Evolutionary conservation across 768 basidiomycete genomes (phyloP).

Genomic region (Ephemerocybe angulata): DNA sequence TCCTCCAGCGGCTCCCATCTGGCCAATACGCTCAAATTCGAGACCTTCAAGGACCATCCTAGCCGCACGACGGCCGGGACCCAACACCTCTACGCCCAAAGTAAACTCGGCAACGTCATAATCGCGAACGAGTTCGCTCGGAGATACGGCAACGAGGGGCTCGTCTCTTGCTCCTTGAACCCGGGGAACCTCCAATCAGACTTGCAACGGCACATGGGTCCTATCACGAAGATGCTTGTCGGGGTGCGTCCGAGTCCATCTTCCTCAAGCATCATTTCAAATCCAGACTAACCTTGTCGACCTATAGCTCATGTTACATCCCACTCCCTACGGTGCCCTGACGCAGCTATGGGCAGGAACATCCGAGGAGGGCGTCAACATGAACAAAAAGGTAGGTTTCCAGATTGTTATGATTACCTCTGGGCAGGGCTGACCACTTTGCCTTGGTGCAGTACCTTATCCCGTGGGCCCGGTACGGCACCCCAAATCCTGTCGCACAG

Average conservation of each 20-base stretch:
- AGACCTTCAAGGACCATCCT: background rate
- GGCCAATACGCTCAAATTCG: background rate
- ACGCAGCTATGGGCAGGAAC: constrained; percentile 43
- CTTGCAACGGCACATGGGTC: constrained; percentile 23
- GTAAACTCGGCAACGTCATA: constrained; percentile 36
- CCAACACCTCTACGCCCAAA: background rate
- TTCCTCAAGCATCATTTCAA: background rate
- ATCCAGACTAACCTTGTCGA: no score
- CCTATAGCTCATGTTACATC: no score
- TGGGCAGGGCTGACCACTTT: no score
- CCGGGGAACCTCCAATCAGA: constrained; percentile 37
- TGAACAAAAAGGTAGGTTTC: constrained; percentile 37
- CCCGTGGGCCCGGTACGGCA: no score
- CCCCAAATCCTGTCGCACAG: no score
- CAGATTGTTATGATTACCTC: no score
- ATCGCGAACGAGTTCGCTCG: constrained; percentile 39
- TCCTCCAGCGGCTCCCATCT: no score
- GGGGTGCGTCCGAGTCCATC: constrained; percentile 11
- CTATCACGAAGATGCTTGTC: background rate
- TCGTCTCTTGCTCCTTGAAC: constrained; percentile 38
- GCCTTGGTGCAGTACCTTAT: no score
- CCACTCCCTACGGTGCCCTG: constrained; percentile 30
- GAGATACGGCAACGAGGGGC: constrained; percentile 39
- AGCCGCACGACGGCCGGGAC: background rate
- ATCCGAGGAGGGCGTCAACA: constrained; percentile 24